Base-by-base conservation (phyloP, 2,329 filamentous ascomycete genomes). In the Cryphonectria naterciae region DNA sequence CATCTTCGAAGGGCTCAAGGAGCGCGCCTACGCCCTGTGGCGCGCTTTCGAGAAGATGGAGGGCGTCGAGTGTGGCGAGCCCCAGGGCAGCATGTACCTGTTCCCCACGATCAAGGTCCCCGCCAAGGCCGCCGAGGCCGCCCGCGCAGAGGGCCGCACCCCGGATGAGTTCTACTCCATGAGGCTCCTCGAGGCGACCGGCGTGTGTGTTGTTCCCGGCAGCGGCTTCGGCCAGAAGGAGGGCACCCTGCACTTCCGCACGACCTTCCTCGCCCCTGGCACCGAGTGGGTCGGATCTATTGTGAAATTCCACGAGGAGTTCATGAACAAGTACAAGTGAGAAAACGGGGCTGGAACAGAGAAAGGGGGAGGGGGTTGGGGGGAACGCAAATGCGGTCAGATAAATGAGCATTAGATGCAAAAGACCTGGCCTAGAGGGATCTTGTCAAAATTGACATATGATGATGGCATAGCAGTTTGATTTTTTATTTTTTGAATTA, bases 31-130 rank as follows among this genome's bases (percentile, higher is more conserved):
- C 71, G 95, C 96, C 8, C 87, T 99, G 65, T 96, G 97, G 83
- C 88, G 94, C 77, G 95, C 95, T 39, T 99, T 99, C 83, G 86
- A 90, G 81, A 84, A 94, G 79, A 98, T 99, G 96, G 95, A 98
- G 82, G 96, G 96, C 71, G 95, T 99, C 71, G 89, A 95, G 80
- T 97, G 95, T 83, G 92, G 92, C 77, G 87, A 90, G 76, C 96
- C 96, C 69, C 93, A 97, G 87, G 96, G 96, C 72, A 92, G 93
- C 80, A 99, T 99, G 96, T 99, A 99, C 85, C 92, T 99, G 77
- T 99, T 98, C 89, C 96, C 96, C 35, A 96, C 93, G 76, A 97
- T 99, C 83, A 89, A 85, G 46, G 85, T 99, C 35, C 89, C 96
- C 1, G 76, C 83, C 35, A 93, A 93, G 83, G 96, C 94, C 56